Base-by-base conservation (phyloP, 2,329 filamentous ascomycete genomes). In the Aspergillus hiratsukae region DNA sequence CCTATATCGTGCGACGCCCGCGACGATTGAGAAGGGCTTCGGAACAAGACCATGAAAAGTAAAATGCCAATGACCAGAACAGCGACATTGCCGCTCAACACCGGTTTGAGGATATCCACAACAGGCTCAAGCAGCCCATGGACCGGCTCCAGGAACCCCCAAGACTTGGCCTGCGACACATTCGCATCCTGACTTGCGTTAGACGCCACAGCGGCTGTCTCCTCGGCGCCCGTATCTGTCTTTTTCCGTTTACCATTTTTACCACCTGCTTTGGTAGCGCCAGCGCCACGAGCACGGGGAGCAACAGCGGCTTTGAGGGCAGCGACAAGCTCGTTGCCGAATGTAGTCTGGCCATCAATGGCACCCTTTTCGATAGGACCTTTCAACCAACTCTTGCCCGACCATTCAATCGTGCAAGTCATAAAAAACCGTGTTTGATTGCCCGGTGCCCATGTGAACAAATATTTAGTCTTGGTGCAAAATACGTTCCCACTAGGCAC, bases 321-420 rank as follows among this genome's bases (percentile, higher is more conserved):
- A 9, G 87, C 84, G 53, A 92, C 83, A 4, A 99, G 76, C 55
- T 93, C 89, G 64, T 88, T 92, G 60, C 88, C 89, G 70, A 95
- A 96, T 56, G 87, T 82, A 8, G 81, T 81, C 74, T 99, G 94
- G 28, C 94, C 94, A 55, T 97, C 92, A 60, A 89, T 92, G 46
- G 92, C 91, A 58, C 91, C 93, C 72, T 96, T 97, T 72, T 99
- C 94, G 64, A 99, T 99, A 2, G 94, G 90, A 60, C 89, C 90
- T 78, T 94, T 97, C 48, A 99, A 78, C 94, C 94, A 99, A 78
- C 92, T 97, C 81, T 97, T 99, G 65, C 92, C 92, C 3, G 88
- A 87, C 95, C 95, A 99, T 69, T 99, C 95, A 46, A 97, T 89
- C 2, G 86, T 88, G 72, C 91, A 97, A 63, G 88, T 97, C 76